A percentile compares a stretch with the other conserved stretches of the same genome.
phyloP scores from a whole-genome alignment of 1,139 yeast genomes.

The Hanseniaspora sp. region DNA sequence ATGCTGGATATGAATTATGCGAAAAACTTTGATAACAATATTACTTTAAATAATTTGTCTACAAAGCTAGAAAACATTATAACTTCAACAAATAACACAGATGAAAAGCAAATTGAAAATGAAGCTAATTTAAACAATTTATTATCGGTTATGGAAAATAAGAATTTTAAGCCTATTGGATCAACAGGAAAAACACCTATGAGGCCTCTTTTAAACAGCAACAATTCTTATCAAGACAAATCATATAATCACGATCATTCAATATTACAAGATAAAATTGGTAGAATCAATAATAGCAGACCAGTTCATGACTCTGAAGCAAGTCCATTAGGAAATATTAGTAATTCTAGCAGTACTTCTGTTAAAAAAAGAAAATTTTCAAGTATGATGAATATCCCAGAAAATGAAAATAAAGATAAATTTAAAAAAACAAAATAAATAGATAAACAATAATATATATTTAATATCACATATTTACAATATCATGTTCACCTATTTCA shows the following conservation, averaged over 20 bases:
- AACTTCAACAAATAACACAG: constrained; percentile 15
- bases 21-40: neutral
- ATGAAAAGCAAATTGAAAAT: constrained; percentile 14
- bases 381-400: neutral
- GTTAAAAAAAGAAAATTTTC: constrained; percentile 12
- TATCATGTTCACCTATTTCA: constrained; percentile 31
- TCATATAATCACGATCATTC: neutral
- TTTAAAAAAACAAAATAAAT: neutral
- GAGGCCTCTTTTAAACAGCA: constrained; percentile 9
- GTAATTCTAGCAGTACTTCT: constrained; percentile 1
- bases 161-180: constrained; percentile 19
- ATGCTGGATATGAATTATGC: neutral
- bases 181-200: constrained; percentile 22
- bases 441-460: neutral
- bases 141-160: constrained; percentile 18
- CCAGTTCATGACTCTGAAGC: neutral
- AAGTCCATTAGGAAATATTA: neutral
- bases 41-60: neutral
- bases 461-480: constrained; percentile 29
- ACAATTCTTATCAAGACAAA: neutral
- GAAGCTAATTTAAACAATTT: constrained; percentile 17
- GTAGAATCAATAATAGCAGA: neutral
- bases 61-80: constrained; percentile 16
- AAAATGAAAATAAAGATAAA: neutral
- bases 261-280: constrained; percentile 1